A percentile compares a stretch with the other conserved stretches of the same genome.
phyloP scores from a whole-genome alignment of 345 rosid species.

The Populus deltoides region DNA sequence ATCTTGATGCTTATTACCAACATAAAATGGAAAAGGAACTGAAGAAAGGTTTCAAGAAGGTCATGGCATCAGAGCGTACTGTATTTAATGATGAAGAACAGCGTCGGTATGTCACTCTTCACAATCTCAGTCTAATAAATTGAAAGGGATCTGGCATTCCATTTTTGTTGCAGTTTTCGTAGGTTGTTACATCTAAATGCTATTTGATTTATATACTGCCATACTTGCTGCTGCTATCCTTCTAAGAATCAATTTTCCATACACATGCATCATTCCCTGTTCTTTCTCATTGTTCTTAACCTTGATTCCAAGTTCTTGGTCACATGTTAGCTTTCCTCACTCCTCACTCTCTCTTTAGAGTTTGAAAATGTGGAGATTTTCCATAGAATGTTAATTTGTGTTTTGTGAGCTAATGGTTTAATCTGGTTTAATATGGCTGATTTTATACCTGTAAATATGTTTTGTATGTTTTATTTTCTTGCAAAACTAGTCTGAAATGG shows the following conservation, averaged over 20 bases:
- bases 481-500: too few species aligned
- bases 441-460: too few species aligned
- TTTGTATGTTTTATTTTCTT: too few species aligned
- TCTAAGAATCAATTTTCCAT: not conserved
- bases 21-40: slow-evolving; percentile 66
- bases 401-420: too few species aligned
- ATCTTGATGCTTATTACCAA: slow-evolving; percentile 79
- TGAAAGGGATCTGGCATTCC: not conserved
- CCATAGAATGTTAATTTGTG: too few species aligned
- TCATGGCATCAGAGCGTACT: slow-evolving; percentile 59
- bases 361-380: not conserved
- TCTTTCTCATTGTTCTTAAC: not conserved
- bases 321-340: not conserved
- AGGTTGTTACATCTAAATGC: too few species aligned
- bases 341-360: too few species aligned
- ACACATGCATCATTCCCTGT: not conserved
- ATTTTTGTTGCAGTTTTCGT: not conserved
- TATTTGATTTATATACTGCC: not conserved
- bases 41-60: slow-evolving; percentile 69
- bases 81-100: slow-evolving; percentile 94
- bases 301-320: not conserved
- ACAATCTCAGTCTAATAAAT: not conserved
- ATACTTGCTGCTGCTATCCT: not conserved
- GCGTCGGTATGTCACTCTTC: slow-evolving; percentile 55
- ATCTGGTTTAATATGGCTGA: too few species aligned